Evolutionary conservation across 805 yeast genomes (phyloP).

Genomic region (Suhomyces vadensis): DNA sequence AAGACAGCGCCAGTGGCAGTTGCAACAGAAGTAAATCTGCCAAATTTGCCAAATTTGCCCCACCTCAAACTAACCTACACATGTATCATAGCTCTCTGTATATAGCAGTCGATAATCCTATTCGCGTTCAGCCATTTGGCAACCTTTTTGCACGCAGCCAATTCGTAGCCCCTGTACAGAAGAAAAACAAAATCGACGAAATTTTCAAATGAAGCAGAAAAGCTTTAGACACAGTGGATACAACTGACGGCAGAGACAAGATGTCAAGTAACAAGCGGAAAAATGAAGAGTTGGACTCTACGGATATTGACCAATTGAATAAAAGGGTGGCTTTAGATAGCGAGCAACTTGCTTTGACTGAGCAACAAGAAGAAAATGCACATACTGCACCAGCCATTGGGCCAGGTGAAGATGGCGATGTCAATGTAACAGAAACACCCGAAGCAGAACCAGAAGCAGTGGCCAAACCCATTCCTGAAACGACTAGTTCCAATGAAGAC

Average conservation of each 20-base stretch:
- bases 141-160: too few species aligned
- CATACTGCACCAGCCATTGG: slow-evolving; percentile 43
- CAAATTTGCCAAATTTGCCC: too few species aligned
- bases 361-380: slow-evolving; percentile 41
- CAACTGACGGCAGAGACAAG: background rate
- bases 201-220: background rate
- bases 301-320: slow-evolving; percentile 50
- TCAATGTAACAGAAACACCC: background rate
- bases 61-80: too few species aligned
- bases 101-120: too few species aligned
- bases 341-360: slow-evolving; percentile 49
- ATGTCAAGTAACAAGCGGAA: slow-evolving; percentile 48
- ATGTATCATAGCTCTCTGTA: too few species aligned
- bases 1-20: slow-evolving; percentile 15
- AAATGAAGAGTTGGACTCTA: slow-evolving; percentile 55
- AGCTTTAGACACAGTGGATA: background rate
- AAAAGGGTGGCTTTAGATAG: slow-evolving; percentile 73
- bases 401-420: slow-evolving; percentile 6
- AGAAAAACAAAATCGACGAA: slow-evolving; percentile 1
- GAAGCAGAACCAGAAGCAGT: background rate
- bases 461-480: background rate
- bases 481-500: background rate
- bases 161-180: background rate
- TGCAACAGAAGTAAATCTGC: slow-evolving; percentile 13
- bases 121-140: too few species aligned